Evolutionary conservation across 805 yeast genomes (phyloP).

Genomic region (Candida boidinii): DNA sequence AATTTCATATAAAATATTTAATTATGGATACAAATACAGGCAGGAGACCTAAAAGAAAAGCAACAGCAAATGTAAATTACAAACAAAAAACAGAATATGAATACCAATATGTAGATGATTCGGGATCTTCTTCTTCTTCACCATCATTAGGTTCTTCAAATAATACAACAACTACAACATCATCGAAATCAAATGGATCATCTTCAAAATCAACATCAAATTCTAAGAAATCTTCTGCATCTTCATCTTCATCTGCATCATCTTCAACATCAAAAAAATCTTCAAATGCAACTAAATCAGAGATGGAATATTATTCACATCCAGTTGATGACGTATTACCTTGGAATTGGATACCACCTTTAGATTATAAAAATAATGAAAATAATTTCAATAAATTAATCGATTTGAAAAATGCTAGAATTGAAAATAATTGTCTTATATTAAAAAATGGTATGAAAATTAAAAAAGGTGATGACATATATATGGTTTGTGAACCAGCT

Average conservation of each 20-base stretch:
- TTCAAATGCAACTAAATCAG: background rate
- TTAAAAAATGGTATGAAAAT: constrained; percentile 30
- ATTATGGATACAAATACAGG: too few species aligned
- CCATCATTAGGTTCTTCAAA: too few species aligned
- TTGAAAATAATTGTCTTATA: constrained; percentile 28
- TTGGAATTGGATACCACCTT: constrained; percentile 44
- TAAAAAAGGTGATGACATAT: constrained; percentile 59
- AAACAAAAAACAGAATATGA: constrained; percentile 24
- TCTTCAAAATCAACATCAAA: background rate
- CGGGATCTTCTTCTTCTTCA: constrained; percentile 2
- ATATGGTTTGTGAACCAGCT: constrained; percentile 85
- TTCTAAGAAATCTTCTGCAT: background rate
- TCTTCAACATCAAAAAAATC: background rate
- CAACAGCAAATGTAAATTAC: constrained; percentile 24
- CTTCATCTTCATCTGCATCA: background rate
- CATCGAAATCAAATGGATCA: background rate
- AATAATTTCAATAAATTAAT: constrained; percentile 35
- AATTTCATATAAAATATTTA: too few species aligned
- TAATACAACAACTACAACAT: background rate
- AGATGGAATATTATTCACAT: constrained; percentile 1
- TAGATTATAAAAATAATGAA: constrained; percentile 15
- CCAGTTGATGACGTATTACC: constrained; percentile 29
- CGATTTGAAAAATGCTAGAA: constrained; percentile 32
- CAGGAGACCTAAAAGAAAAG: constrained; percentile 21
- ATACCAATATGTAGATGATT: constrained; percentile 8